phyloP scores from a whole-genome alignment of 2,329 filamentous ascomycete genomes.

The Colletotrichum liriopes region DNA sequence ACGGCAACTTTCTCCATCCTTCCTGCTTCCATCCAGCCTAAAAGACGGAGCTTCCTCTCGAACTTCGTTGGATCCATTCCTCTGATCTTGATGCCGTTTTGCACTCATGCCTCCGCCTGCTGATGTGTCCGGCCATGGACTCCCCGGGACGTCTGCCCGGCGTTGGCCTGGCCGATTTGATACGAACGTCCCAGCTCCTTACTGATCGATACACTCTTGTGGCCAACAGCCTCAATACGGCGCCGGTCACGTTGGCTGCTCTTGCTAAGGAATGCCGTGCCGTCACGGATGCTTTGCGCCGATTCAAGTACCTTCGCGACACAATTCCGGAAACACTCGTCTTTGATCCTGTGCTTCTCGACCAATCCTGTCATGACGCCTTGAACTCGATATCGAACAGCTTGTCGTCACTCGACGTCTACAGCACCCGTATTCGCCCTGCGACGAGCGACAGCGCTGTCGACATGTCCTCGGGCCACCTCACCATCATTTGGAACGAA shows the following conservation, averaged over 20 bases:
- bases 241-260: slow-evolving; percentile 44
- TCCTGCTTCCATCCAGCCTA: slow-evolving; percentile 7
- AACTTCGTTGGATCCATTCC: neutral
- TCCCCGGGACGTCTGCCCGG: slow-evolving; percentile 42
- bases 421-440: slow-evolving; percentile 34
- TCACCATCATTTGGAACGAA: slow-evolving; percentile 46
- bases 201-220: slow-evolving; percentile 23
- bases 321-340: slow-evolving; percentile 24
- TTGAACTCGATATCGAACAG: slow-evolving; percentile 34
- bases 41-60: slow-evolving; percentile 32
- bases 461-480: slow-evolving; percentile 28
- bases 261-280: slow-evolving; percentile 44
- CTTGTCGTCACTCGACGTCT: slow-evolving; percentile 31
- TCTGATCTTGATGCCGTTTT: slow-evolving; percentile 20
- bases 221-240: slow-evolving; percentile 44
- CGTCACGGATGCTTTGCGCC: slow-evolving; percentile 34
- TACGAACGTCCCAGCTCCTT: slow-evolving; percentile 31
- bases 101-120: slow-evolving; percentile 26
- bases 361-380: slow-evolving; percentile 34
- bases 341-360: slow-evolving; percentile 32
- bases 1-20: slow-evolving; percentile 27
- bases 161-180: slow-evolving; percentile 35
- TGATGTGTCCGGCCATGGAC: slow-evolving; percentile 39
- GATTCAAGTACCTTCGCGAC: slow-evolving; percentile 33
- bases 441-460: slow-evolving; percentile 32